Evolutionary conservation across 169 alveolate genomes (phyloP).

Genomic region (Ichthyophthirius multifiliis): DNA sequence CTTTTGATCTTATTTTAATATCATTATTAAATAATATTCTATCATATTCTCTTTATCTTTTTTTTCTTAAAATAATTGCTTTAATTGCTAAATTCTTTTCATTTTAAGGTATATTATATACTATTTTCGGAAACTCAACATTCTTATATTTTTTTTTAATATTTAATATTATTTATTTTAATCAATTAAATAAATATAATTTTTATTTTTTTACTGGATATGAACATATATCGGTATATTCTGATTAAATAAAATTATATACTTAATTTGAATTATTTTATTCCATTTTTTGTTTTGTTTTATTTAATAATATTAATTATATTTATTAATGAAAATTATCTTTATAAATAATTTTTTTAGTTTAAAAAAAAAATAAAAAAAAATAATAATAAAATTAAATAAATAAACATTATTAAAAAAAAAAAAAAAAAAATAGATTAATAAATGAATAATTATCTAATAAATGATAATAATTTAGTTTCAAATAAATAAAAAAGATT

Average conservation of each 20-base stretch:
- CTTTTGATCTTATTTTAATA: not conserved
- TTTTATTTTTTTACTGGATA: not conserved
- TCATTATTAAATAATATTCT: not conserved
- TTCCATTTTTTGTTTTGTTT: no score
- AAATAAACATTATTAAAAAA: no score
- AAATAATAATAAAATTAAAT: no score
- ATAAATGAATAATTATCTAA: no score
- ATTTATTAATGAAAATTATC: no score
- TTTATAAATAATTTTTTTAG: no score
- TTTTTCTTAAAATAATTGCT: not conserved
- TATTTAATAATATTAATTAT: no score
- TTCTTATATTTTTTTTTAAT: not conserved
- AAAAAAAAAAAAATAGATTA: no score
- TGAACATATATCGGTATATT: not conserved
- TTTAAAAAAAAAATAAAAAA: no score
- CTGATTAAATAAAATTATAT: not conserved
- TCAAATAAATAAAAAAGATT: no score
- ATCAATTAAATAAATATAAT: not conserved
- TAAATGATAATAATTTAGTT: no score
- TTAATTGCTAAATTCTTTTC: slow-evolving; percentile 2
- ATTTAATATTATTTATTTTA: not conserved
- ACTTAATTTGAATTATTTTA: no score
- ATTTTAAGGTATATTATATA: not conserved
- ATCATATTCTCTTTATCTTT: not conserved
- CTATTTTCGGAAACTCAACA: not conserved